phyloP scores from a whole-genome alignment of 345 rosid genomes.

The Aquilaria sinensis region DNA sequence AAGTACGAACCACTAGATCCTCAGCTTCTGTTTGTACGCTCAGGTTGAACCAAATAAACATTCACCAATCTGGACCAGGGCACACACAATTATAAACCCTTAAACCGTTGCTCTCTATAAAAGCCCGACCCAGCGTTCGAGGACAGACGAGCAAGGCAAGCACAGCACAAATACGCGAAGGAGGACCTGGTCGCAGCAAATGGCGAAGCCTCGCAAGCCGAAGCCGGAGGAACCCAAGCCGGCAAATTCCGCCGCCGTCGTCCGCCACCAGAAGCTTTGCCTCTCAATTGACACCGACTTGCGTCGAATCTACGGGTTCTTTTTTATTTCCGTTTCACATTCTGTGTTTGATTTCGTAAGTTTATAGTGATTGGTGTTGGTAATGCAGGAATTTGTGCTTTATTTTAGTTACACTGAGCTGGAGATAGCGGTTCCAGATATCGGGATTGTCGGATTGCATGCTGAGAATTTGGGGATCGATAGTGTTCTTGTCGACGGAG shows the following conservation, averaged over 20 bases:
- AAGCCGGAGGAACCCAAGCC: constrained; percentile 64
- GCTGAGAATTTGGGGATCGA: constrained; percentile 93
- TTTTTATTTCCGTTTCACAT: not conserved
- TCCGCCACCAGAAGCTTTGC: constrained; percentile 93
- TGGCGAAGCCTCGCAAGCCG: constrained; percentile 92
- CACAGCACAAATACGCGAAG: too few relatives aligned
- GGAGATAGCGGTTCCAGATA: constrained; percentile 89
- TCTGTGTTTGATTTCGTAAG: not conserved
- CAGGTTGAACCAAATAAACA: too few relatives aligned
- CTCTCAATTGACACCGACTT: constrained; percentile 68
- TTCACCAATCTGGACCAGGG: too few relatives aligned
- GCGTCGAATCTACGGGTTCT: constrained; percentile 82
- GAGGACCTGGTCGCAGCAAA: constrained; percentile 6
- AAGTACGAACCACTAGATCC: too few relatives aligned
- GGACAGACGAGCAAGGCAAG: too few relatives aligned
- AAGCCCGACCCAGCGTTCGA: too few relatives aligned
- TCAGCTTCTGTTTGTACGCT: too few relatives aligned
- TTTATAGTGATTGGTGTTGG: not conserved
- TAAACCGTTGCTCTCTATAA: too few relatives aligned
- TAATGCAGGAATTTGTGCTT: not conserved
- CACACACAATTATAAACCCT: too few relatives aligned
- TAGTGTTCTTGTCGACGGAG: constrained; percentile 88
- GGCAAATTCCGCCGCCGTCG: constrained; percentile 66
- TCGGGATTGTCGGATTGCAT: constrained; percentile 81
- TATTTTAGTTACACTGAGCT: constrained; percentile 70